A percentile compares a stretch with the other conserved stretches of the same genome.
phyloP scores from a whole-genome alignment of 805 yeast genomes.

The Lipomyces starkeyi region DNA sequence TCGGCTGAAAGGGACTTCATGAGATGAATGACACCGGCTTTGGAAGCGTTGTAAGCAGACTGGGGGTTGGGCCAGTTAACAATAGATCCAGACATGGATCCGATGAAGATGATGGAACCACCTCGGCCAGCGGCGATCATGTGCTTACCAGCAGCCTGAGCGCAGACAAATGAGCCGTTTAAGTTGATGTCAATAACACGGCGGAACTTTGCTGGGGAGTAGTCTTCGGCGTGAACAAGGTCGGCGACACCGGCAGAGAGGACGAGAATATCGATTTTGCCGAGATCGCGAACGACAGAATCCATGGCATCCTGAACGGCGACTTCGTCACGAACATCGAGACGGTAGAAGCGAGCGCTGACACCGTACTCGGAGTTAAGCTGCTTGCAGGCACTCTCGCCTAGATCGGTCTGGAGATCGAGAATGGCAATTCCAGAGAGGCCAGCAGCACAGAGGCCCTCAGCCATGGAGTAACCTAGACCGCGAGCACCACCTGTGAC shows the following conservation, averaged over 20 bases:
- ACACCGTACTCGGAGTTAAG: constrained; percentile 58
- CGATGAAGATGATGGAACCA: constrained; percentile 67
- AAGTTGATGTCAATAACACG: constrained; percentile 68
- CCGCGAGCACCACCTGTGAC: constrained; percentile 76
- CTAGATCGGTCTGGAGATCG: constrained; percentile 66
- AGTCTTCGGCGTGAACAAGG: constrained; percentile 70
- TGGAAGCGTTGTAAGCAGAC: constrained; percentile 71
- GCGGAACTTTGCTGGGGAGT: constrained; percentile 67
- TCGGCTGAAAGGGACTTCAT: constrained; percentile 72
- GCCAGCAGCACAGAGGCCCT: constrained; percentile 62
- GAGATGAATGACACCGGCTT: constrained; percentile 73
- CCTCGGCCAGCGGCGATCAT: constrained; percentile 62
- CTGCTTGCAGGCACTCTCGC: constrained; percentile 64
- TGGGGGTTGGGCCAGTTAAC: constrained; percentile 79
- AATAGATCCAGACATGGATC: constrained; percentile 73
- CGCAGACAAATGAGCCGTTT: constrained; percentile 68
- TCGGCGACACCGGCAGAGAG: constrained; percentile 74
- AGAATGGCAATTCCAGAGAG: constrained; percentile 59
- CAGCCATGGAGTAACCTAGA: constrained; percentile 63
- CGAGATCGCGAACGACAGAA: constrained; percentile 60
- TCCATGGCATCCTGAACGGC: constrained; percentile 58
- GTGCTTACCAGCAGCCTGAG: constrained; percentile 70
- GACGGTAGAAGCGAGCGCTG: constrained; percentile 66
- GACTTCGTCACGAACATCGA: constrained; percentile 62
- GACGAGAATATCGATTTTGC: constrained; percentile 61